Conservation (phyloP, 768 basidiomycete genomes). For the Tylopilus rubrobrunneus region DNA sequence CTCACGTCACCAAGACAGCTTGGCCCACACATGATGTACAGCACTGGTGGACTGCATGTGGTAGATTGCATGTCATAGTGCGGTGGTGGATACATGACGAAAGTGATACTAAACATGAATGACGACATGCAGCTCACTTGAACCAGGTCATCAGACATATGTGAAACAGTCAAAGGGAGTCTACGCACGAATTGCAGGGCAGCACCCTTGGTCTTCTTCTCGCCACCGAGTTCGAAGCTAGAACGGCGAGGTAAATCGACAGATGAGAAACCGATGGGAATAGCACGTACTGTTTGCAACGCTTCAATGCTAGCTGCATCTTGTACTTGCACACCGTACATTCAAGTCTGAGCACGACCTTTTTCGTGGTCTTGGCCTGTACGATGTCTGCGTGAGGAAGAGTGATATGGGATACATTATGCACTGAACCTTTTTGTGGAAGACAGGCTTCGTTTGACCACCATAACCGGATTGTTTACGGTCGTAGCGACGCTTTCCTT, state of each 20-base stretch:
- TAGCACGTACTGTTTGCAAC: slow-evolving; percentile 92
- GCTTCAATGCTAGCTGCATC: slow-evolving; percentile 93
- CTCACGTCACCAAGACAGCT: background rate
- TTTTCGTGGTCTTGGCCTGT: slow-evolving; percentile 98
- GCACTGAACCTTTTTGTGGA: slow-evolving; percentile 90
- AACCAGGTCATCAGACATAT: slow-evolving; percentile 1
- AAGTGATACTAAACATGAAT: slow-evolving; percentile 13
- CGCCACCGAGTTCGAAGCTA: slow-evolving; percentile 99
- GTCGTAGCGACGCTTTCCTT: slow-evolving; percentile 99
- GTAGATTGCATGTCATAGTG: slow-evolving; percentile 28
- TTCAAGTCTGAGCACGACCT: slow-evolving; percentile 96
- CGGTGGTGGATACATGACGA: slow-evolving; percentile 23
- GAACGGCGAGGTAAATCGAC: background rate
- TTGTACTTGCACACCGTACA: slow-evolving; percentile 99
- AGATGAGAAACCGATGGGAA: background rate
- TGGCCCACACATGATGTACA: no score
- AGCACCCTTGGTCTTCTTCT: slow-evolving; percentile 99
- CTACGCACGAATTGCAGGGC: slow-evolving; percentile 87
- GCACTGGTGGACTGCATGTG: slow-evolving; percentile 14
- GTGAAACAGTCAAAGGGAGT: background rate
- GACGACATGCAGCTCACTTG: slow-evolving; percentile 22
- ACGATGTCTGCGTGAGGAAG: background rate
- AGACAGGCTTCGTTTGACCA: slow-evolving; percentile 99
- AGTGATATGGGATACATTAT: background rate
- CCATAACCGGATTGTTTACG: slow-evolving; percentile 98